phyloP scores from a whole-genome alignment of 2,329 filamentous ascomycete species.

The Trichocomaceae sp. region DNA sequence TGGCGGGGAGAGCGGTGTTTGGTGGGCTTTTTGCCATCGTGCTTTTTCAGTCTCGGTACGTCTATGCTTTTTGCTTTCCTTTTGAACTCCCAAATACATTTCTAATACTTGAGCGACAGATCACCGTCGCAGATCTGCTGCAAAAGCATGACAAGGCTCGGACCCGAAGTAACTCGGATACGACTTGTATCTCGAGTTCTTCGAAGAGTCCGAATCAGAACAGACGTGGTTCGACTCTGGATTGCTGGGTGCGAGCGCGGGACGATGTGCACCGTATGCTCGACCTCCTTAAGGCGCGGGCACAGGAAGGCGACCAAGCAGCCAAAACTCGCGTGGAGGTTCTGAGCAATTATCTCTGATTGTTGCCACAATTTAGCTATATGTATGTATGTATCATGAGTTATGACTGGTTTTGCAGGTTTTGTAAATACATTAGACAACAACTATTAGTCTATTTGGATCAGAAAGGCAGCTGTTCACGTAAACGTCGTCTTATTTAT shows the following conservation, averaged over 20 bases:
- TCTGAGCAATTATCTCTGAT: conserved; percentile 11
- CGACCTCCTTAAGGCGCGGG: conserved; percentile 4
- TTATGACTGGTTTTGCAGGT: not conserved
- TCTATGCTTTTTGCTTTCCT: not conserved
- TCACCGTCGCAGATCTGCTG: conserved; percentile 9
- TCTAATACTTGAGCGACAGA: not conserved
- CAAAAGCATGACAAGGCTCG: conserved; percentile 1
- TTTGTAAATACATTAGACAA: not conserved
- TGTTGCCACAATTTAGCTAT: not conserved
- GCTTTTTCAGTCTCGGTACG: conserved; percentile 13
- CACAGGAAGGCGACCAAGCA: conserved; percentile 2
- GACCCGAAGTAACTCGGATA: not conserved
- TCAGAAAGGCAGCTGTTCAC: too few species aligned
- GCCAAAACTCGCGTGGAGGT: conserved; percentile 13
- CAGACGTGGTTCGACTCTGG: not conserved
- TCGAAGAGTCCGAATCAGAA: not conserved
- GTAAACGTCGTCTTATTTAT: too few species aligned
- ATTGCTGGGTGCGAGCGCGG: conserved; percentile 10
- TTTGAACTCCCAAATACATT: not conserved
- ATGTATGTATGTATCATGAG: not conserved
- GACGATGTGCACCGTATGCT: conserved; percentile 11
- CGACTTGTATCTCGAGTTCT: not conserved
- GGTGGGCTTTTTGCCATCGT: conserved; percentile 14
- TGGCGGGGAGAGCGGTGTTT: conserved; percentile 11
- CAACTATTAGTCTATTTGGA: not conserved